A percentile compares a stretch with the other conserved stretches of the same genome.
These are phyloP conservation scores for Hysterium pulicare DNA, from an alignment of 2,329 filamentous ascomycete genomes.

Conservation along the genomic window DNA sequence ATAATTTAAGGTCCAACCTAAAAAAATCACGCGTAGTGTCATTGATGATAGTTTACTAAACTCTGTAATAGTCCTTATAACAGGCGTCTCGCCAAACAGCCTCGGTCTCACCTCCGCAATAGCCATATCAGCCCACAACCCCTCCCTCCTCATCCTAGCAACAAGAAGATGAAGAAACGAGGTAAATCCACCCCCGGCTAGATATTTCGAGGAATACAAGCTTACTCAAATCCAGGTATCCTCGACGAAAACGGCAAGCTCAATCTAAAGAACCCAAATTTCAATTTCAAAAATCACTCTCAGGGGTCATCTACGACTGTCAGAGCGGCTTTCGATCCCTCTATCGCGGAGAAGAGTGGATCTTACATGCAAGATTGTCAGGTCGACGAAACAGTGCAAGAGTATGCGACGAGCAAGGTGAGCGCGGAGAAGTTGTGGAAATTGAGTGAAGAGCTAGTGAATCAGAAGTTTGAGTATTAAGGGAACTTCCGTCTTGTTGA, in stretches of 20 bases:
- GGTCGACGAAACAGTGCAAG: neutral
- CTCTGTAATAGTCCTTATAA: constrained; percentile 35
- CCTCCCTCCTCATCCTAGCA: constrained; percentile 22
- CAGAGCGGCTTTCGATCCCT: neutral
- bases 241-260: too few species aligned
- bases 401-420: neutral
- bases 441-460: neutral
- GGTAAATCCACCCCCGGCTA: too few species aligned
- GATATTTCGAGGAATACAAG: too few species aligned
- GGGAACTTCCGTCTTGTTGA: too few species aligned
- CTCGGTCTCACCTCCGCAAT: constrained; percentile 16
- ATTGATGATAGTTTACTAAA: too few species aligned
- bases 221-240: too few species aligned
- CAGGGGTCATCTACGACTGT: neutral
- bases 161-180: too few species aligned
- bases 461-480: neutral
- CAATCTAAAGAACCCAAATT: too few species aligned
- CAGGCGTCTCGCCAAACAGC: constrained; percentile 10
- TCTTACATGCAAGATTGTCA: neutral
- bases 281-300: too few species aligned
- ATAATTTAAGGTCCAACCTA: neutral
- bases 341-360: neutral
- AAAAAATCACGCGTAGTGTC: too few species aligned
- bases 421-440: neutral
- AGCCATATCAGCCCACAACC: constrained; percentile 15